Base-by-base conservation (phyloP, 345 rosid species). In the Psidium friedrichsthalianum region DNA sequence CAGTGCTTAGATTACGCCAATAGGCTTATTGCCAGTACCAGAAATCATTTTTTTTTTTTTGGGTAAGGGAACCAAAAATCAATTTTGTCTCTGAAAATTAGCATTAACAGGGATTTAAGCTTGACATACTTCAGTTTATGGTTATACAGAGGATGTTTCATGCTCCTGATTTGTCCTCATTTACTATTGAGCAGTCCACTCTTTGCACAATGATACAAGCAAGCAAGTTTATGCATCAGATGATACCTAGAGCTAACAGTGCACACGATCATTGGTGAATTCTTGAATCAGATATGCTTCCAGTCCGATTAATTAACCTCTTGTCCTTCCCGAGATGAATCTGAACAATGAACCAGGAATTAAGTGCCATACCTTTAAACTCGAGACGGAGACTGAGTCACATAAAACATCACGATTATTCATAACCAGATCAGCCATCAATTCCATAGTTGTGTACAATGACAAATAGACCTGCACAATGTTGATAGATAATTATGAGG, bases 381-480 rank as follows among this genome's bases (percentile, higher is more conserved):
- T 95, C 82, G 95, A 95, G 92, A 97, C 91, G 40, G 91, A 88
- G 58, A 96, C 94, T 21, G 98, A 91, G 85, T 96, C 96, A 55
- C 89, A 51, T 47, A 91, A 85, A 58, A 82, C 87, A 86, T 88
- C 55, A 78, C 86, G 86, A 82, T 90, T 90, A 85, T 88, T 88
- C 82, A 83, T 88, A 51, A 94, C 92, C 82, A 95, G 95, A 88
- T 96, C 94, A 74, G 93, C 93, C 91, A 97, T 91, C n/a, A 93
- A 92, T 47, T 89, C 91, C 85, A 97, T 89, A 53, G 93, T 91
- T 69, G 98, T 92, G 86, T 97, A 94, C 86, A 97, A 86, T 40
- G 98, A 94, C 89, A 95, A 88, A 93, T 94, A 97, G 64, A 97
- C 98, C 99, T 97, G 91, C 86, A 40, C 76, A 83, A 29, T 56